Conservation (phyloP, 2,329 filamentous ascomycete genomes). For the Aspergillus neotritici region DNA sequence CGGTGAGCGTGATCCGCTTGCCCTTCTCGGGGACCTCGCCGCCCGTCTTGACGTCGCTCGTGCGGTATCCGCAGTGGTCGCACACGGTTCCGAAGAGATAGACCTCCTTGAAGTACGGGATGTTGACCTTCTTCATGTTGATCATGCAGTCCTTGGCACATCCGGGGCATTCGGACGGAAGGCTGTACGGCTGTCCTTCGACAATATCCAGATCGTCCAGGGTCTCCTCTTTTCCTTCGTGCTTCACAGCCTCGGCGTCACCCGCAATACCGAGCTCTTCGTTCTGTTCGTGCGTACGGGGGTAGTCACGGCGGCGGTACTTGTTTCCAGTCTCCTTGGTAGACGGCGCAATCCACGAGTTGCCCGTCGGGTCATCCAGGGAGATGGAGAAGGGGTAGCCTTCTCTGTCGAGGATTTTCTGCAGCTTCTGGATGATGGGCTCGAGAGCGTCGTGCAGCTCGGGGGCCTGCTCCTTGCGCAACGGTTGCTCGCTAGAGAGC, state of each 20-base stretch:
- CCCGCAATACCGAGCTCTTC: constrained; percentile 68
- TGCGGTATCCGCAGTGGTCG: constrained; percentile 85
- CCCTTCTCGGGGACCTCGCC: constrained; percentile 84
- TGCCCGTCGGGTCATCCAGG: constrained; percentile 86
- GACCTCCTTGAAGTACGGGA: constrained; percentile 96
- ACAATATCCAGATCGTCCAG: constrained; percentile 73
- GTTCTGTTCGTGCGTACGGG: constrained; percentile 80
- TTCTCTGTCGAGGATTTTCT: constrained; percentile 70
- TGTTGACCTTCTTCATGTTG: constrained; percentile 98
- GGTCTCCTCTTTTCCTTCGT: constrained; percentile 39
- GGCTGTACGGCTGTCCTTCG: constrained; percentile 86
- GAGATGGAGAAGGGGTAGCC: constrained; percentile 82
- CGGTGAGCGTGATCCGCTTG: constrained; percentile 71
- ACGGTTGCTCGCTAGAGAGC: constrained; percentile 73
- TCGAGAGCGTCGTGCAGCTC: constrained; percentile 75
- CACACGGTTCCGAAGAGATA: constrained; percentile 93
- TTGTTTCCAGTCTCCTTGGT: constrained; percentile 72
- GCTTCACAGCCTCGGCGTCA: constrained; percentile 32
- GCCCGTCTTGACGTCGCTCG: constrained; percentile 96
- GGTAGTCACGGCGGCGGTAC: constrained; percentile 80
- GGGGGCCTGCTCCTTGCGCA: constrained; percentile 68
- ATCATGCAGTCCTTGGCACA: constrained; percentile 82
- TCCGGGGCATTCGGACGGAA: constrained; percentile 86
- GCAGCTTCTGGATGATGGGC: constrained; percentile 66
- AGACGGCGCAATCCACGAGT: constrained; percentile 92